A percentile compares a stretch with the other conserved stretches of the same genome.
These are phyloP conservation scores for Trichoderma virens DNA, from an alignment of 495 filamentous ascomycete species.

Conservation along the genomic window DNA sequence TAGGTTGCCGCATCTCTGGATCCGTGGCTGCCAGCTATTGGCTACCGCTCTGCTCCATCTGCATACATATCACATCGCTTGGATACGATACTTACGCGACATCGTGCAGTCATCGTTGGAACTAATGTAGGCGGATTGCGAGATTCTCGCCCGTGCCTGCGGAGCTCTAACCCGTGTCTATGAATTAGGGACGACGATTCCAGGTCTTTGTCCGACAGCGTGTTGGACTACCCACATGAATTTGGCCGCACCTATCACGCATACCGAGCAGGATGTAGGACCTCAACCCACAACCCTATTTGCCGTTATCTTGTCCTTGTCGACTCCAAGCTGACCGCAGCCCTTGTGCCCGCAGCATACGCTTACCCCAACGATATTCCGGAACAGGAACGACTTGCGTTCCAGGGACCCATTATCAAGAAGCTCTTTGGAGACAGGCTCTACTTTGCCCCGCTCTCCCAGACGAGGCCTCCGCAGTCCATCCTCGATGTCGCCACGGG, in stretches of 20 bases:
- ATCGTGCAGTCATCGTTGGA: not conserved
- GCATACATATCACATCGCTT: not conserved
- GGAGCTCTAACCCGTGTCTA: not conserved
- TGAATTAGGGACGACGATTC: slow-evolving; percentile 20
- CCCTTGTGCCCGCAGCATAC: slow-evolving; percentile 32
- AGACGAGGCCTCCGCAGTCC: slow-evolving; percentile 39
- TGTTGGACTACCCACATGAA: slow-evolving; percentile 39
- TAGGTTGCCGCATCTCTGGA: slow-evolving; percentile 14
- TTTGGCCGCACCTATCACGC: slow-evolving; percentile 51
- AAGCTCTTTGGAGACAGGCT: slow-evolving; percentile 49
- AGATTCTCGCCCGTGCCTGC: not conserved
- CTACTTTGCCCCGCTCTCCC: slow-evolving; percentile 47
- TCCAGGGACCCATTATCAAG: slow-evolving; percentile 59
- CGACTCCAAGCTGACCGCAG: not conserved
- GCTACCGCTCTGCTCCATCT: too few species aligned
- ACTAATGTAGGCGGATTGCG: not conserved
- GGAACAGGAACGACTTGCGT: slow-evolving; percentile 45
- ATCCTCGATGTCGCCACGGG: slow-evolving; percentile 66
- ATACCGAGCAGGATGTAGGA: slow-evolving; percentile 31
- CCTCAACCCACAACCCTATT: not conserved
- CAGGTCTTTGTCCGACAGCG: slow-evolving; percentile 11
- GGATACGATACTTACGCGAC: not conserved
- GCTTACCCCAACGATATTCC: slow-evolving; percentile 52
- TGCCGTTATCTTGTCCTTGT: not conserved
- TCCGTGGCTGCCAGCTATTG: too few species aligned